Conservation (phyloP, 1,284 basidiomycete species). For the Puccinia hordei region DNA sequence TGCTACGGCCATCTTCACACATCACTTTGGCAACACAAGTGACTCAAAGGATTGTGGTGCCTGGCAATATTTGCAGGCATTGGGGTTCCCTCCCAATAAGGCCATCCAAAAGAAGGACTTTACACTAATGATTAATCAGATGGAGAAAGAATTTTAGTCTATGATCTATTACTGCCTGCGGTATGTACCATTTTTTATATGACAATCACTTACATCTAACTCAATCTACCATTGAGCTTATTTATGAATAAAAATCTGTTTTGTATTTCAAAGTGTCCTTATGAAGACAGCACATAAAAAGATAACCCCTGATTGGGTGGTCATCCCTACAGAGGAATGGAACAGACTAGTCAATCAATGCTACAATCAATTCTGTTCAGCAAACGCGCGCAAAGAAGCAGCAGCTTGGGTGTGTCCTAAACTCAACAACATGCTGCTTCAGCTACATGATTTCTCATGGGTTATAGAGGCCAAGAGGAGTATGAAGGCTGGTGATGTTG, state of each 20-base stretch:
- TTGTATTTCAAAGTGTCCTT: background rate
- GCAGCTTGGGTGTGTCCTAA: background rate
- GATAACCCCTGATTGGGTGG: background rate
- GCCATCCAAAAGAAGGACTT: slow-evolving; percentile 19
- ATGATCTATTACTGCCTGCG: slow-evolving; percentile 30
- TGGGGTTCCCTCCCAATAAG: slow-evolving; percentile 1
- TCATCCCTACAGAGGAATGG: background rate
- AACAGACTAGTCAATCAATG: slow-evolving; percentile 5
- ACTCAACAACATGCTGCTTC: slow-evolving; percentile 3
- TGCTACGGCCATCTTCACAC: background rate
- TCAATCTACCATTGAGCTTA: too few relatives aligned
- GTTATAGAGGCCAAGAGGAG: slow-evolving; percentile 32
- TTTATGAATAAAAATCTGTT: background rate
- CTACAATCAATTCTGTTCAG: slow-evolving; percentile 15
- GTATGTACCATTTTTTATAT: background rate
- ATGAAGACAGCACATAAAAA: background rate
- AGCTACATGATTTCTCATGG: slow-evolving; percentile 13
- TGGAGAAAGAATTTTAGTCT: background rate
- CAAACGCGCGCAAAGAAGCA: background rate
- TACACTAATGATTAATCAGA: background rate
- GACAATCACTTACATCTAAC: too few relatives aligned
- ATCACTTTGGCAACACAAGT: background rate
- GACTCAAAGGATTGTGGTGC: slow-evolving; percentile 4
- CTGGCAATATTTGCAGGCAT: background rate
- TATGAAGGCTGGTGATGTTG: slow-evolving; percentile 30